Evolutionary conservation across 2,329 filamentous ascomycete genomes (phyloP).

Genomic region (Diaporthe eres): DNA sequence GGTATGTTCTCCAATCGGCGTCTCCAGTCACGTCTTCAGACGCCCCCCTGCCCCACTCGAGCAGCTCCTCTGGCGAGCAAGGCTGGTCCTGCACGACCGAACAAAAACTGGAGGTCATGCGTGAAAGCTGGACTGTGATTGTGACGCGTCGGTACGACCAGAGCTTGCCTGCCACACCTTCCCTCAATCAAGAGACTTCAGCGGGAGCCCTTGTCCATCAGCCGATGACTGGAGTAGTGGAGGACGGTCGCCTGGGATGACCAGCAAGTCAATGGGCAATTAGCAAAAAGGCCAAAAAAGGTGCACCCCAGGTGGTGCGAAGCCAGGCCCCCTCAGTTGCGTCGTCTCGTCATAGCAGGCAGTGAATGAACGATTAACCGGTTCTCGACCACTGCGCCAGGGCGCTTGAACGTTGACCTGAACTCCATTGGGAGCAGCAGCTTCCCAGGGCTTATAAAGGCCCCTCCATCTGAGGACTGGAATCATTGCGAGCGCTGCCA

Average conservation of each 20-base stretch:
- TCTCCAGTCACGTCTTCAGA: no score
- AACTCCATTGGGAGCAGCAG: background rate
- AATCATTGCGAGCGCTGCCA: background rate
- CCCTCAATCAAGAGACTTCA: background rate
- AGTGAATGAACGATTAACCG: slow-evolving; percentile 24
- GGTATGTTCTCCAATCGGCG: background rate
- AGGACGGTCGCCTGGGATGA: no score
- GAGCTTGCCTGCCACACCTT: background rate
- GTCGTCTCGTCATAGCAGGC: slow-evolving; percentile 19
- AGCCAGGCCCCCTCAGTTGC: slow-evolving; percentile 16
- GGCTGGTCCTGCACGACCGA: background rate
- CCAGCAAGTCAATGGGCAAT: background rate
- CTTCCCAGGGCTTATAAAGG: background rate
- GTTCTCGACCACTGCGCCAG: slow-evolving; percentile 21
- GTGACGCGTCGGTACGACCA: background rate
- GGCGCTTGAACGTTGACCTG: slow-evolving; percentile 23
- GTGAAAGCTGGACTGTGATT: background rate
- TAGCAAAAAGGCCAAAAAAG: background rate
- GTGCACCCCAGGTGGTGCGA: slow-evolving; percentile 20
- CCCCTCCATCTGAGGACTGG: background rate
- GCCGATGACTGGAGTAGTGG: no score
- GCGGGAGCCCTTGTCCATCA: background rate
- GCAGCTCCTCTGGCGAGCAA: background rate
- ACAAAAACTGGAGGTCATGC: background rate
- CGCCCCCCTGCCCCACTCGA: background rate